phyloP scores from a whole-genome alignment of 768 basidiomycete species.

The Grammothele lineata region DNA sequence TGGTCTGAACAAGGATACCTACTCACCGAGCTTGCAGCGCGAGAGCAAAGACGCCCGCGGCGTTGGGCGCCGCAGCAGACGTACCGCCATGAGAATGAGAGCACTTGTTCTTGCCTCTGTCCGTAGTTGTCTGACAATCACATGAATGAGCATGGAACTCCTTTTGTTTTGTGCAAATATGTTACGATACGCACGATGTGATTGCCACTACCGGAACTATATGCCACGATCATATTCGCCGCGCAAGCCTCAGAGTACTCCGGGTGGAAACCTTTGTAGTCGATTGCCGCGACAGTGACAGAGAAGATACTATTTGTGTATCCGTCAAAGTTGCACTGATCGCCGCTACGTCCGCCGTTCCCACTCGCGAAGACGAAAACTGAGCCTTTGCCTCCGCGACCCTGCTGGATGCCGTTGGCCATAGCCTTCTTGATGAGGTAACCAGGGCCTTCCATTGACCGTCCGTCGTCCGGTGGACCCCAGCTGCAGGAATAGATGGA shows the following conservation, averaged over 20 bases:
- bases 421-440: constrained; percentile 92
- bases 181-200: constrained; percentile 71
- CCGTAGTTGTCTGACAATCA: constrained; percentile 96
- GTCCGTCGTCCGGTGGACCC: constrained; percentile 96
- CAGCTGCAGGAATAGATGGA: constrained; percentile 96
- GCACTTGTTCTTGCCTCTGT: constrained; percentile 82
- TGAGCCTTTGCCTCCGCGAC: constrained; percentile 85
- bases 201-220: constrained; percentile 91
- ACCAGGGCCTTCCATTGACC: constrained; percentile 90
- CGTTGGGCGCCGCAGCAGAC: constrained; percentile 96
- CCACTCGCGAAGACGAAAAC: constrained; percentile 97
- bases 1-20: too few relatives aligned
- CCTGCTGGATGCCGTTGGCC: constrained; percentile 88
- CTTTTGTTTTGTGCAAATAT: too few relatives aligned
- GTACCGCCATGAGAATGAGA: constrained; percentile 88
- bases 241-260: constrained; percentile 98
- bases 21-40: constrained; percentile 78
- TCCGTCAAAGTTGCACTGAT: constrained; percentile 99
- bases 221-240: constrained; percentile 95
- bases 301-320: constrained; percentile 98
- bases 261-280: constrained; percentile 90
- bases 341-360: constrained; percentile 86
- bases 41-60: constrained; percentile 89
- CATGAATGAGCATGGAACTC: too few relatives aligned
- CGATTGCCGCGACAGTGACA: constrained; percentile 93